Percentiles rank a stretch among this genome's conserved stretches.
Evolutionary conservation across 352 stramenopile genomes (phyloP).

Genomic region (Globisporangium barbulae): DNA sequence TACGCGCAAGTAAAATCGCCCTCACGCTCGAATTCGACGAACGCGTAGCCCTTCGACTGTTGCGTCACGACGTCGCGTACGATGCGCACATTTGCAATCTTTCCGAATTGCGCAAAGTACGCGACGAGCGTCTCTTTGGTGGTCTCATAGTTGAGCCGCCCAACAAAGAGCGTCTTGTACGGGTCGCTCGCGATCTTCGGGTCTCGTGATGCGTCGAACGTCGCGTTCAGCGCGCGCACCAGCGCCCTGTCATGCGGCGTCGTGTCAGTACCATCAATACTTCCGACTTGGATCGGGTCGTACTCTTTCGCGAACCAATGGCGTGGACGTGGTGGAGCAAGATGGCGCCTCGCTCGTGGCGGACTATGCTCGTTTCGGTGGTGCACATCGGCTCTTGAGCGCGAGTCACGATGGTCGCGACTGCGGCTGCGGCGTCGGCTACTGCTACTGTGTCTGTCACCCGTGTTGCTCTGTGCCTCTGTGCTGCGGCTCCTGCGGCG

Average conservation of each 20-base stretch:
- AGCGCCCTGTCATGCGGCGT: conserved; percentile 64
- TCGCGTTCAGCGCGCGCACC: conserved; percentile 36
- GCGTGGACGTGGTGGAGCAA: neutral
- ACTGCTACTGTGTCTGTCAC: neutral
- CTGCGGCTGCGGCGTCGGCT: conserved; percentile 6
- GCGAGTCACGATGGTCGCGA: neutral
- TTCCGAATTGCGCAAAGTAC: conserved; percentile 49
- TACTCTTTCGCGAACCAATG: conserved; percentile 73
- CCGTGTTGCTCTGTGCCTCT: neutral
- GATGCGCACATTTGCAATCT: conserved; percentile 47
- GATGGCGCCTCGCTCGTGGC: neutral
- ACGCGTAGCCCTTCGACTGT: conserved; percentile 74
- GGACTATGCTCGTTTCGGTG: neutral
- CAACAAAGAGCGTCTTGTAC: conserved; percentile 72
- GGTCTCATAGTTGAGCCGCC: conserved; percentile 52
- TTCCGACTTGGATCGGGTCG: conserved; percentile 58
- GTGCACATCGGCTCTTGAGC: neutral
- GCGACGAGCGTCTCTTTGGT: conserved; percentile 39
- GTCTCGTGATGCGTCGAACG: conserved; percentile 55
- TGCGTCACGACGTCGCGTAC: conserved; percentile 63
- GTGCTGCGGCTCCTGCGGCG: conserved; percentile 6
- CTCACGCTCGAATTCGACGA: conserved; percentile 67
- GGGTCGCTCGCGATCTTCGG: conserved; percentile 62
- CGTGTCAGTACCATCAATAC: conserved; percentile 67
- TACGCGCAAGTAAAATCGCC: conserved; percentile 60